Base-by-base conservation (phyloP, 352 stramenopile genomes). In the Blastocystis sp. region DNA sequence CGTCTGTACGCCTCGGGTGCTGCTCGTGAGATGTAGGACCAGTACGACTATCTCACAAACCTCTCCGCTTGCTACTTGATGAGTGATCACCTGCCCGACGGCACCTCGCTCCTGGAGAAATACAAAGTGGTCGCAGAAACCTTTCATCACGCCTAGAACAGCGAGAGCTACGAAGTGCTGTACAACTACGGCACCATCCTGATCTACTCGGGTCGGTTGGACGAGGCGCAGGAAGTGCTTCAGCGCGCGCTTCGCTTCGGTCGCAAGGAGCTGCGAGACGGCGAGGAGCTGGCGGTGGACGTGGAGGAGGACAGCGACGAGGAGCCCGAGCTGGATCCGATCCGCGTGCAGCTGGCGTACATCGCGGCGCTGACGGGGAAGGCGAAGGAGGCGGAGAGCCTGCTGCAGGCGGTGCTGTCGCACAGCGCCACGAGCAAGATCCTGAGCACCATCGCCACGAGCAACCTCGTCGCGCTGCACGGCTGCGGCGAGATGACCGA, bases 131-230 rank as follows among this genome's bases (percentile, higher is more conserved):
- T 6, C 12, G 1, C 29, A n/a, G 13, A 9, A 10, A 29, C 24
- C 24, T 51, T 10, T 2, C 16, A 6, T 85, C 2, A 85, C 10
- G 2, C 45, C 9, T 55, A 85, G 74, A 41, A 31, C 1, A 85
- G 74, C 33, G 37, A 85, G 24, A 85, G 74, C 29, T 85, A 85
- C 45, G 74, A 85, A 24, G 50, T 85, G 9, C 74, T 85, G 19
- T 85, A 85, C 41, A 85, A 85, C 31, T 85, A 85, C 45, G 74
- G 74, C 26, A 85, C 74, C 2, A 29, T 85, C 3, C 41, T 85
- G 13, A 62, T 85, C 55, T 85, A 85, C 55, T 39, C 24, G 13
- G 74, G 51, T 19, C 51, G 60, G 55, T 31, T 67, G 10, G 61
- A 66, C 3, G 74, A 85, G 35, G 74, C 74, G 12, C 50, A 69